Evolutionary conservation across 2,329 filamentous ascomycete genomes (phyloP), one percentile per base, ranked within the genome.

Genomic region (Aspergillus sp.): DNA sequence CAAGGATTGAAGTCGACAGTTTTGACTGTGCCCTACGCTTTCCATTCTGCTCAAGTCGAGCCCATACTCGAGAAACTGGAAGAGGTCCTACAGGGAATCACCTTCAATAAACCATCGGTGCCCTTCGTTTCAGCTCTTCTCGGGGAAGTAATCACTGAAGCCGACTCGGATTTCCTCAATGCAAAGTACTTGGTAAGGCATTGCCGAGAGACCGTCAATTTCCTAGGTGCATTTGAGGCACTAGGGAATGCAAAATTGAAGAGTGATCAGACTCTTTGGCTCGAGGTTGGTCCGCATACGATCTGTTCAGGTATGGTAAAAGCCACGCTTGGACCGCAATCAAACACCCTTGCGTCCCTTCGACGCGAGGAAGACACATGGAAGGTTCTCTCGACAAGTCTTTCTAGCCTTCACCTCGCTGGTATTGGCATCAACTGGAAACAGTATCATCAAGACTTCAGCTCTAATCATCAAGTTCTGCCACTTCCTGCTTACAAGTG

Each of bases 191-290:
- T 81, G 35, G 67, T 71, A 11, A 63, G 58, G n/a, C 74, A 77
- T 57, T 76, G 74, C 52, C 72, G 80, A 17, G 75, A 77, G 61
- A 70, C 76, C 3, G 80, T 82, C 44, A 75, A 79, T 62, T 80
- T 81, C 64, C 65, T 77, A 5, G 72, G 68, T 48, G 79, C 74
- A 17, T 59, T 81, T 3, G 70, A 76, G 39, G 70, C 74, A 2
- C 55, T 55, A 11, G 52, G 52, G 12, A 58, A 62, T 40, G 60
- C 64, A 3, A 68, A 67, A 61, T 71, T 84, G 21, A 86, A 89
- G 56, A 83, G 87, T 61, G 86, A 87, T 64, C 87, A 88, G 77
- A 89, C 87, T 14, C 80, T 88, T 21, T 91, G 87, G 85, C 78
- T 91, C 57, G 89, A 92, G 82, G 66, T 83, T 56, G 81, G 81